phyloP scores from a whole-genome alignment of 2,329 filamentous ascomycete genomes.

The Mycosphaerella sp. region DNA sequence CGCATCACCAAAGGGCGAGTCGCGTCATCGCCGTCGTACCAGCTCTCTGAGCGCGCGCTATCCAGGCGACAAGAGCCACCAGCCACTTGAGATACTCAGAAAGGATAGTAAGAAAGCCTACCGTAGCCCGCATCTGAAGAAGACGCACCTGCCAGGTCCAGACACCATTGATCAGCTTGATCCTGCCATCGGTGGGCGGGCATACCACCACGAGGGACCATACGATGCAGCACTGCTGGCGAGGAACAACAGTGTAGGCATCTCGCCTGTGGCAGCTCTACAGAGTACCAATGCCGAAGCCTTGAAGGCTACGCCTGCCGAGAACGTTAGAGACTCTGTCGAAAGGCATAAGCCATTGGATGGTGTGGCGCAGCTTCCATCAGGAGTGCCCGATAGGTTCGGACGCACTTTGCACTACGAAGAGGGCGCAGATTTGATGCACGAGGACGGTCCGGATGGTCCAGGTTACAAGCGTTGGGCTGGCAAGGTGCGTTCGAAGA shows the following conservation, averaged over 20 bases:
- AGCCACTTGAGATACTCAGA: slow-evolving; percentile 61
- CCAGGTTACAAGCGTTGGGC: slow-evolving; percentile 74
- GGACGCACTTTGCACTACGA: slow-evolving; percentile 70
- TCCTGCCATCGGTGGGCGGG: slow-evolving; percentile 51
- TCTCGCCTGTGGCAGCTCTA: slow-evolving; percentile 71
- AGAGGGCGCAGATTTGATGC: slow-evolving; percentile 82
- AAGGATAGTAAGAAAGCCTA: slow-evolving; percentile 60
- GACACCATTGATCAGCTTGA: slow-evolving; percentile 81
- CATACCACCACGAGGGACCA: slow-evolving; percentile 85
- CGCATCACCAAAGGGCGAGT: slow-evolving; percentile 16
- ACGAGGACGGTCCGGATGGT: slow-evolving; percentile 59
- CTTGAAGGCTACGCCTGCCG: slow-evolving; percentile 69
- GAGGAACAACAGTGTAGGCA: slow-evolving; percentile 56
- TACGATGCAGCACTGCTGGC: slow-evolving; percentile 76
- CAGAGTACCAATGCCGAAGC: slow-evolving; percentile 66
- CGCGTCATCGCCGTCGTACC: slow-evolving; percentile 36
- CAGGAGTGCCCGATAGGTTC: slow-evolving; percentile 60
- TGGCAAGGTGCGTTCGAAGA: slow-evolving; percentile 24
- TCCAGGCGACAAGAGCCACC: slow-evolving; percentile 57
- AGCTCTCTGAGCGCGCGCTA: slow-evolving; percentile 54
- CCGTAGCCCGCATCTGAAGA: slow-evolving; percentile 59
- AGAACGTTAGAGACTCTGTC: slow-evolving; percentile 70
- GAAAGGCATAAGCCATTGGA: slow-evolving; percentile 70
- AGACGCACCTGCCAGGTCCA: slow-evolving; percentile 58
- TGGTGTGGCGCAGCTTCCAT: slow-evolving; percentile 69